These are phyloP conservation scores for Cichorium intybus DNA, from an alignment of 140 eudicot genomes.

Conservation along the genomic window DNA sequence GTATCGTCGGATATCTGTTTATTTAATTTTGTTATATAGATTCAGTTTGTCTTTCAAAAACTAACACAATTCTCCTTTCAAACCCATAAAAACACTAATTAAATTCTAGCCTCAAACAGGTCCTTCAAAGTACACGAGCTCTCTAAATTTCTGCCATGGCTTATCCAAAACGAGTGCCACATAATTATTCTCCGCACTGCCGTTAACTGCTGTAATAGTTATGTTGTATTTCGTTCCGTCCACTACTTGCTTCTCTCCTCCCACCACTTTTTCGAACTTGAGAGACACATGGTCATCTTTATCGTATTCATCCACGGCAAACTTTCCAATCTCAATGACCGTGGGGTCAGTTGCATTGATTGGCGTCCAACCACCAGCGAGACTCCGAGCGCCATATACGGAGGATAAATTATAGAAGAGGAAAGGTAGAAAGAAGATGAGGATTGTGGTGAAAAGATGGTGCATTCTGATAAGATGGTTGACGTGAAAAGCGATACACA, in stretches of 20 bases:
- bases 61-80: too few relatives aligned
- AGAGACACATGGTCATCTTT: not conserved
- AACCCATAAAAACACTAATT: too few relatives aligned
- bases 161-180: slow-evolving; percentile 34
- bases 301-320: slow-evolving; percentile 44
- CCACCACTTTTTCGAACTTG: slow-evolving; percentile 9
- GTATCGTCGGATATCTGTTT: too few relatives aligned
- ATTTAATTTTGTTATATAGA: too few relatives aligned
- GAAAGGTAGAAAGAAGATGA: slow-evolving; percentile 5
- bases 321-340: slow-evolving; percentile 29
- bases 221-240: slow-evolving; percentile 38
- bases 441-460: not conserved
- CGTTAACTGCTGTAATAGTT: slow-evolving; percentile 23
- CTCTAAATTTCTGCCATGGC: slow-evolving; percentile 35
- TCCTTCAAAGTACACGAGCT: slow-evolving; percentile 34
- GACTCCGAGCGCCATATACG: not conserved
- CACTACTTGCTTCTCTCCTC: slow-evolving; percentile 37
- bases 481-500: not conserved
- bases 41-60: too few relatives aligned
- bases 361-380: slow-evolving; percentile 30
- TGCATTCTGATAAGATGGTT: slow-evolving; percentile 14
- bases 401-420: not conserved
- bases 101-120: not conserved
- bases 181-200: slow-evolving; percentile 8
- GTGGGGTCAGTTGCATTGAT: slow-evolving; percentile 25